A percentile compares a stretch with the other conserved stretches of the same genome.
These are phyloP conservation scores for Termitomyces sp. DNA, from an alignment of 1,284 basidiomycete species.

Conservation along the genomic window DNA sequence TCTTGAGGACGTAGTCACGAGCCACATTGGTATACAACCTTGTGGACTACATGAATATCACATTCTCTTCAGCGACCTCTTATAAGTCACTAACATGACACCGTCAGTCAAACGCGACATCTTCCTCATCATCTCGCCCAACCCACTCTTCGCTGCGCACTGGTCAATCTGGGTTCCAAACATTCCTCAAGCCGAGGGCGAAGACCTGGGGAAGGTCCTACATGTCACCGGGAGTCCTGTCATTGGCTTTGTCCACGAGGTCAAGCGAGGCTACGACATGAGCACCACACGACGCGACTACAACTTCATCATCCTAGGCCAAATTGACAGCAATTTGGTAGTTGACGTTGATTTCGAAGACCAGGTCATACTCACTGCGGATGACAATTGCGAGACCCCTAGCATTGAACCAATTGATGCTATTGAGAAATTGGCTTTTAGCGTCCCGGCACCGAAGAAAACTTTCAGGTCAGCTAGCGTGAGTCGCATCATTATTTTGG, in stretches of 20 bases:
- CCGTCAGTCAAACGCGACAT: background rate
- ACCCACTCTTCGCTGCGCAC: background rate
- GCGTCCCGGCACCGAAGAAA: background rate
- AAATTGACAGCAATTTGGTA: background rate
- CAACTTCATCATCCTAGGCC: background rate
- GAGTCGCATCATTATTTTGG: background rate
- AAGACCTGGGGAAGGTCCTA: background rate
- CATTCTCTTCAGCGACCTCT: background rate
- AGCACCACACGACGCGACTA: background rate
- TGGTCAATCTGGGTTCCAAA: slow-evolving; percentile 3
- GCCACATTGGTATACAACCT: no score
- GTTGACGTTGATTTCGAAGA: background rate
- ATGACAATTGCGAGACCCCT: background rate
- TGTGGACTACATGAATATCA: background rate
- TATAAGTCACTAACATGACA: background rate
- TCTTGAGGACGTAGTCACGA: no score
- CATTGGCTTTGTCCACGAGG: slow-evolving; percentile 2
- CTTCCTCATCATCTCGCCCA: background rate
- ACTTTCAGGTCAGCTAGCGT: background rate
- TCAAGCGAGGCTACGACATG: slow-evolving; percentile 1
- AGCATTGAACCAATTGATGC: background rate
- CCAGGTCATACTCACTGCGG: background rate
- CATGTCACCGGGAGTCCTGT: slow-evolving; percentile 1
- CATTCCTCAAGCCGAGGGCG: background rate
- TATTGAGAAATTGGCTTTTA: background rate